A percentile compares a stretch with the other conserved stretches of the same genome.
phyloP scores from a whole-genome alignment of 1,284 basidiomycete species.

The Microbotryum intermedium region DNA sequence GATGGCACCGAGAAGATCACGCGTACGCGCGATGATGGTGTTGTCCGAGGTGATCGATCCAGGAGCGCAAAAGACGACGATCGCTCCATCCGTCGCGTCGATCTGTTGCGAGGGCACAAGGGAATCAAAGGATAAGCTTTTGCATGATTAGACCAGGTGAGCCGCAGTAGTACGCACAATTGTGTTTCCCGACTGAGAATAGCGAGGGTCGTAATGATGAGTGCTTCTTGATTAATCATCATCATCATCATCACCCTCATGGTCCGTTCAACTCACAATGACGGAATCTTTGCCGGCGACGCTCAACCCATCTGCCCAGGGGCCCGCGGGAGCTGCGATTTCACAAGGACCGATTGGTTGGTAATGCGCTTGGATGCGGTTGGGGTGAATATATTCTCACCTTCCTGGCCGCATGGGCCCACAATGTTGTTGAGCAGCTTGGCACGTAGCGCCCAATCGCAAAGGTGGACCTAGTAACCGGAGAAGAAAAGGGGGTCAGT shows the following conservation, averaged over 20 bases:
- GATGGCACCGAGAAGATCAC: conserved; percentile 32
- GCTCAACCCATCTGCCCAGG: conserved; percentile 35
- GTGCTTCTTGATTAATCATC: no score
- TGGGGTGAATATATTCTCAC: background rate
- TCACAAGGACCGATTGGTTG: no score
- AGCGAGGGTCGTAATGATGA: background rate
- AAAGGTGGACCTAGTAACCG: conserved; percentile 15
- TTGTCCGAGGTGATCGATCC: conserved; percentile 28
- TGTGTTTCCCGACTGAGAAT: conserved; percentile 29
- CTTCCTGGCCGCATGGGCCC: conserved; percentile 31
- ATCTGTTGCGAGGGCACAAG: background rate
- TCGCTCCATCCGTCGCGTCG: conserved; percentile 24
- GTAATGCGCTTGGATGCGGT: background rate
- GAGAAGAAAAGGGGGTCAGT: background rate
- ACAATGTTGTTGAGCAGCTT: conserved; percentile 28
- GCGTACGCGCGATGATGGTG: conserved; percentile 31
- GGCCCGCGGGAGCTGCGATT: conserved; percentile 27
- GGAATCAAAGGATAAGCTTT: background rate
- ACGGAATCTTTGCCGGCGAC: conserved; percentile 31
- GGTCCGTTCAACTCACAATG: conserved; percentile 13
- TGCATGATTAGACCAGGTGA: background rate
- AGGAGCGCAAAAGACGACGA: conserved; percentile 34
- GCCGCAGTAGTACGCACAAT: conserved; percentile 13
- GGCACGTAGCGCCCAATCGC: conserved; percentile 18
- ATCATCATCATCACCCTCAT: background rate